Evolutionary conservation across 176 grass and related monocot genomes (phyloP).

Genomic region (Carex parvula): DNA sequence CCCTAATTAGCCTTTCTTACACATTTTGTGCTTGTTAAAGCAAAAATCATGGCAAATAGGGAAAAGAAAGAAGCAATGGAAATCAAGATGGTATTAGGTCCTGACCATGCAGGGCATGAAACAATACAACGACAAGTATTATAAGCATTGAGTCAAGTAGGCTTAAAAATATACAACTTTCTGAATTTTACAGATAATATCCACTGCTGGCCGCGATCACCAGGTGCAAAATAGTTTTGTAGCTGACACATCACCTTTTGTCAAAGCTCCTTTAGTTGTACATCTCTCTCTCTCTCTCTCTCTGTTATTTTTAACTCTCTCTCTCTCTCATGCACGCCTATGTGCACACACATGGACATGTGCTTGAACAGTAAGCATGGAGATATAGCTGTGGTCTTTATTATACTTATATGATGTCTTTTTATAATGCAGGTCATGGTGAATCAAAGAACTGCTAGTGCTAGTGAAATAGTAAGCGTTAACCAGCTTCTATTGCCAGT

Average conservation of each 20-base stretch:
- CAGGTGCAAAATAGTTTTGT: slow-evolving; percentile 71
- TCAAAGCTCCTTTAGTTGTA: slow-evolving; percentile 69
- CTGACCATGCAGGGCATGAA: neutral
- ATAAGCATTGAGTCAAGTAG: neutral
- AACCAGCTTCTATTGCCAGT: slow-evolving; percentile 8
- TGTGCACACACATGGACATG: neutral
- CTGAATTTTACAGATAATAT: slow-evolving; percentile 60
- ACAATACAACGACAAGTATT: neutral
- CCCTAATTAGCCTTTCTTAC: neutral
- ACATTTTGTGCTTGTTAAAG: neutral
- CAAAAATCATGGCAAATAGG: neutral
- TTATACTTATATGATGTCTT: slow-evolving; percentile 32
- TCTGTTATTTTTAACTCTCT: neutral
- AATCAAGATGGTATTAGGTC: neutral
- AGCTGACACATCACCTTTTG: slow-evolving; percentile 62
- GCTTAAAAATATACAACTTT: slow-evolving; percentile 8
- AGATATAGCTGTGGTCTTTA: neutral
- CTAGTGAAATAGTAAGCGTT: slow-evolving; percentile 91
- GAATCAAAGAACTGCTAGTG: slow-evolving; percentile 91
- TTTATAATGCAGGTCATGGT: slow-evolving; percentile 62
- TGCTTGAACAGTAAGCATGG: neutral
- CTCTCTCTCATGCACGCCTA: neutral
- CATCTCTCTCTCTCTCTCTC: slow-evolving; percentile 17
- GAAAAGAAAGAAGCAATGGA: neutral
- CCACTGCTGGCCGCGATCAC: slow-evolving; percentile 75